Conservation (phyloP, 495 filamentous ascomycete species). For the Echria macrotheca region DNA sequence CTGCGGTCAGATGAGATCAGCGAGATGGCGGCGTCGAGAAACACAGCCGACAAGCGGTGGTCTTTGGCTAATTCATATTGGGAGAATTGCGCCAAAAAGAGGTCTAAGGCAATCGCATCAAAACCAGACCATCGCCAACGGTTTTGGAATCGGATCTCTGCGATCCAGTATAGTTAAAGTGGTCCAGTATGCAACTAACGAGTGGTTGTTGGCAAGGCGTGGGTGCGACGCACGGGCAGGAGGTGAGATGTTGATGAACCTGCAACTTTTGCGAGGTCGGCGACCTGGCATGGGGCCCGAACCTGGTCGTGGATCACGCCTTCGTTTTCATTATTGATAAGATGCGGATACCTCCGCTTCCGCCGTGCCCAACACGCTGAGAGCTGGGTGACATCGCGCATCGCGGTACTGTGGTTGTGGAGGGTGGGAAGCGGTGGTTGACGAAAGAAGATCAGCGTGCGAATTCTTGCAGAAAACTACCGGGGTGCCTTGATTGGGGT, state of each 20-base stretch:
- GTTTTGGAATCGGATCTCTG: too few relatives aligned
- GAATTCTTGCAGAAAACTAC: slow-evolving; percentile 7
- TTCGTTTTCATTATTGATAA: slow-evolving; percentile 1
- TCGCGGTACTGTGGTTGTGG: background rate
- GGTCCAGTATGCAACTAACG: too few relatives aligned
- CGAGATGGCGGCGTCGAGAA: too few relatives aligned
- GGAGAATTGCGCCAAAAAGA: too few relatives aligned
- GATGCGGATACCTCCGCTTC: slow-evolving; percentile 5
- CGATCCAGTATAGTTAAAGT: too few relatives aligned
- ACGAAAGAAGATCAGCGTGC: slow-evolving; percentile 9
- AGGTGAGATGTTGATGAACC: slow-evolving; percentile 3
- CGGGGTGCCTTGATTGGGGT: slow-evolving; percentile 2
- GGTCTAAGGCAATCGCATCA: too few relatives aligned
- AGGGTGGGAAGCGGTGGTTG: slow-evolving; percentile 1
- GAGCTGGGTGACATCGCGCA: slow-evolving; percentile 5
- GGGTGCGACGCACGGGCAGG: background rate
- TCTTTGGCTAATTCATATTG: too few relatives aligned
- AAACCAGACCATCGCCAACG: too few relatives aligned
- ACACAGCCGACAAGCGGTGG: too few relatives aligned
- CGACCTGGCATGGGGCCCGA: slow-evolving; percentile 3
- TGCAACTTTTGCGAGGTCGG: slow-evolving; percentile 6
- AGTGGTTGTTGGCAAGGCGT: too few relatives aligned
- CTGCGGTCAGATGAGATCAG: too few relatives aligned
- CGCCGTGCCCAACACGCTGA: background rate
- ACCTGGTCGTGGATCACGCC: slow-evolving; percentile 4